These are phyloP conservation scores for Trypanosomatidae sp. DNA, from an alignment of 208 protist species.

Conservation along the genomic window DNA sequence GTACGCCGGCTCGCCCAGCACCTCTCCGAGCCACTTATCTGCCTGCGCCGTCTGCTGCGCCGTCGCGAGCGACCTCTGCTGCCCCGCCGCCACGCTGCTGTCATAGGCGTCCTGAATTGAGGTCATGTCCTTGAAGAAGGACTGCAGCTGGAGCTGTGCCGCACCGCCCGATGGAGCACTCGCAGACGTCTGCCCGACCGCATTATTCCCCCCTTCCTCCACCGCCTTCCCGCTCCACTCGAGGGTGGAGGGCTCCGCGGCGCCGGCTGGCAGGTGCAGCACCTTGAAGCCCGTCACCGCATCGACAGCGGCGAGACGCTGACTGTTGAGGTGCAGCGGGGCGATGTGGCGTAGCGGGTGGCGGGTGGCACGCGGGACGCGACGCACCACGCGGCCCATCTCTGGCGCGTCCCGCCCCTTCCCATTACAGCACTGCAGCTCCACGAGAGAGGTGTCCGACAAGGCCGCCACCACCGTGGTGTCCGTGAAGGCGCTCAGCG, in stretches of 20 bases:
- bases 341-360: slow-evolving; percentile 37
- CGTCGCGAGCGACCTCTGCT: slow-evolving; percentile 12
- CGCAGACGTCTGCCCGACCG: no score
- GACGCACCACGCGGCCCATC: slow-evolving; percentile 19
- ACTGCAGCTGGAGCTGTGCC: slow-evolving; percentile 22
- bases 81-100: background rate
- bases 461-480: slow-evolving; percentile 53
- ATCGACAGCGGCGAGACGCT: slow-evolving; percentile 56
- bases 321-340: slow-evolving; percentile 33
- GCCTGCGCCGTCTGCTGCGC: slow-evolving; percentile 33
- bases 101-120: slow-evolving; percentile 17
- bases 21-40: slow-evolving; percentile 52
- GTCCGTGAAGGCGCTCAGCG: slow-evolving; percentile 49
- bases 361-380: slow-evolving; percentile 18
- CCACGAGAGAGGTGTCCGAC: slow-evolving; percentile 33
- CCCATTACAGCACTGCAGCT: slow-evolving; percentile 30
- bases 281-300: slow-evolving; percentile 58
- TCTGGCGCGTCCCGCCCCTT: background rate
- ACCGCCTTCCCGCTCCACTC: slow-evolving; percentile 10
- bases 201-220: background rate
- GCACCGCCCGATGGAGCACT: no score
- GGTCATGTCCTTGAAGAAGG: slow-evolving; percentile 47
- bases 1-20: slow-evolving; percentile 75
- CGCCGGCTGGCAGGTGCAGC: slow-evolving; percentile 30
- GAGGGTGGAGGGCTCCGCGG: background rate